phyloP scores from a whole-genome alignment of 176 grass and related monocot genomes.

The Puya raimondii region DNA sequence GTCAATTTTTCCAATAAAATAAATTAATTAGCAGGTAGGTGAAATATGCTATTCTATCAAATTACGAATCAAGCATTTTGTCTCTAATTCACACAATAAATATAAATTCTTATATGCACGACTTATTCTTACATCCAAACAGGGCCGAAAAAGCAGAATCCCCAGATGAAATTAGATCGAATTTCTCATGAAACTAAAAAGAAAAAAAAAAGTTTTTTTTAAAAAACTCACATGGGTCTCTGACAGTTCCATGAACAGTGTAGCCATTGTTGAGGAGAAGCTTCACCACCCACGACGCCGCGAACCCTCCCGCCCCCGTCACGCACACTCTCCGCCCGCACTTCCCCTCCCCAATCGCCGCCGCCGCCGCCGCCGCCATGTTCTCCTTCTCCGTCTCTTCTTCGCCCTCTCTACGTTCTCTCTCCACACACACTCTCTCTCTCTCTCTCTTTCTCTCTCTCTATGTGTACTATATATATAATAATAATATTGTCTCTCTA shows the following conservation, averaged over 20 bases:
- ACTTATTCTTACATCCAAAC: no score
- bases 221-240: constrained; percentile 37
- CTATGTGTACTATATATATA: not conserved
- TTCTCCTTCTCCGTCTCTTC: not conserved
- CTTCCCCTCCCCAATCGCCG: not conserved
- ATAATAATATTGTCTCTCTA: no score
- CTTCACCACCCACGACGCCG: constrained; percentile 51
- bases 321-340: constrained; percentile 29
- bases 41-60: not conserved
- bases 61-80: not conserved
- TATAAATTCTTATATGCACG: no score
- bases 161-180: no score
- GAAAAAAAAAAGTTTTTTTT: not conserved
- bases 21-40: no score
- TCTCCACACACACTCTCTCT: no score
- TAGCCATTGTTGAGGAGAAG: constrained; percentile 47
- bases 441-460: not conserved
- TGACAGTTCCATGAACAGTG: constrained; percentile 42
- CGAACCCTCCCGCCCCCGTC: constrained; percentile 46
- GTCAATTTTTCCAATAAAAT: no score
- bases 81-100: no score
- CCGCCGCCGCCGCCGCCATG: no score
- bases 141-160: no score
- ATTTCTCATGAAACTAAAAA: not conserved
- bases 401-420: not conserved